phyloP scores from a whole-genome alignment of 306 rosid species.

The Glycine soja region DNA sequence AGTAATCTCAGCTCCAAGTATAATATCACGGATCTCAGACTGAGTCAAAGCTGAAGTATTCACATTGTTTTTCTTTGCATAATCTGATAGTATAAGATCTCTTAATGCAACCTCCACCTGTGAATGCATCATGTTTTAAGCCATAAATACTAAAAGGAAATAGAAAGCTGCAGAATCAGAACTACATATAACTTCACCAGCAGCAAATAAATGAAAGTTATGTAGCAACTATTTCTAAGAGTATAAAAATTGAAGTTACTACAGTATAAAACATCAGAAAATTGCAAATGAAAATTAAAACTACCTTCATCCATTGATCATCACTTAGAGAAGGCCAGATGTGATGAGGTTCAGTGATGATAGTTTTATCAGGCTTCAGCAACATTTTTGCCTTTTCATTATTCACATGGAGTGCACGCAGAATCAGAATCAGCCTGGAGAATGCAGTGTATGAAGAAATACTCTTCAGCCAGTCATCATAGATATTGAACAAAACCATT shows the following conservation, averaged over 20 bases:
- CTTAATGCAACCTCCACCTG: constrained; percentile 99
- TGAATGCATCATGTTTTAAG: constrained; percentile 33
- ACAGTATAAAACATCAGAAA: background rate
- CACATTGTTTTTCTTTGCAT: constrained; percentile 98
- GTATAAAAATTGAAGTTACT: background rate
- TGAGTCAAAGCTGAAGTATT: constrained; percentile 97
- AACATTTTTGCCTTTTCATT: constrained; percentile 99
- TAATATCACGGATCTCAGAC: constrained; percentile 98
- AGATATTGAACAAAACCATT: constrained; percentile 98
- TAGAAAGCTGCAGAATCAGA: constrained; percentile 5
- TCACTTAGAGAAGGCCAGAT: constrained; percentile 98
- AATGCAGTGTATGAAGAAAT: constrained; percentile 98
- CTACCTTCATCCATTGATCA: constrained; percentile 99
- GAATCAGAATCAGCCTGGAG: constrained; percentile 90
- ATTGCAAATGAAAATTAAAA: background rate
- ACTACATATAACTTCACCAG: background rate
- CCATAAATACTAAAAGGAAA: constrained; percentile 27
- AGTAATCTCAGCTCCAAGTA: constrained; percentile 99
- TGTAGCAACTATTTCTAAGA: too few relatives aligned
- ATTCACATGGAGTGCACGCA: constrained; percentile 96
- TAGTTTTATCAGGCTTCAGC: constrained; percentile 93
- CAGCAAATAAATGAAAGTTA: background rate
- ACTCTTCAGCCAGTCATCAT: constrained; percentile 99
- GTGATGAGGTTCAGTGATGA: constrained; percentile 96
- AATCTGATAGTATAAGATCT: constrained; percentile 96